phyloP scores from a whole-genome alignment of 306 rosid genomes.

The Lathyrus aphaca region DNA sequence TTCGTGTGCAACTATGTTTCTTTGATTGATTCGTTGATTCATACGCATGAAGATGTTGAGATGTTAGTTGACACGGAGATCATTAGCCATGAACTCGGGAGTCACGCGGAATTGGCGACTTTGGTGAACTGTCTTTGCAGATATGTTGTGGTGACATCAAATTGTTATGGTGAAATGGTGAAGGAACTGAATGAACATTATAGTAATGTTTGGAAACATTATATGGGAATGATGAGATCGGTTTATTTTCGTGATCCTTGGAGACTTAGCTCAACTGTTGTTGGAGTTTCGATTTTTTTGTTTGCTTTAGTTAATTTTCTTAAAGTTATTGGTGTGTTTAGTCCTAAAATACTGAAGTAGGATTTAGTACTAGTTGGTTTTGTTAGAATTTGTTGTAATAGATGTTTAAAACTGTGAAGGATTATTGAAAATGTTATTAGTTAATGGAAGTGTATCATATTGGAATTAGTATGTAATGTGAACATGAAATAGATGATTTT shows the following conservation, averaged over 20 bases:
- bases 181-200: slow-evolving; percentile 40
- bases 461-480: too few relatives aligned
- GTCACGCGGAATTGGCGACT: slow-evolving; percentile 41
- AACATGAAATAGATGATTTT: too few relatives aligned
- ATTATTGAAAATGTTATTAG: neutral
- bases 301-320: slow-evolving; percentile 36
- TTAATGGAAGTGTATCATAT: neutral
- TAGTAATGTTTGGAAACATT: slow-evolving; percentile 28
- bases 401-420: too few relatives aligned
- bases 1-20: slow-evolving; percentile 54
- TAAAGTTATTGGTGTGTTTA: slow-evolving; percentile 15
- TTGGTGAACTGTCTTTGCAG: slow-evolving; percentile 42
- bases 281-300: slow-evolving; percentile 37
- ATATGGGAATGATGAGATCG: slow-evolving; percentile 38
- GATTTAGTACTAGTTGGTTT: neutral
- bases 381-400: neutral
- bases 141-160: slow-evolving; percentile 31
- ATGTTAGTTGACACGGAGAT: slow-evolving; percentile 45
- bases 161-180: slow-evolving; percentile 18
- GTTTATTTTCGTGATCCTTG: slow-evolving; percentile 43
- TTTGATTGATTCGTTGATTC: slow-evolving; percentile 47
- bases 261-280: slow-evolving; percentile 38
- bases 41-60: slow-evolving; percentile 54
- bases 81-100: slow-evolving; percentile 41
- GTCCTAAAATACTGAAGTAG: slow-evolving; percentile 4